Percentiles rank a stretch among this genome's conserved stretches.
phyloP scores from a whole-genome alignment of 306 rosid genomes.

The Psophocarpus tetragonolobus region DNA sequence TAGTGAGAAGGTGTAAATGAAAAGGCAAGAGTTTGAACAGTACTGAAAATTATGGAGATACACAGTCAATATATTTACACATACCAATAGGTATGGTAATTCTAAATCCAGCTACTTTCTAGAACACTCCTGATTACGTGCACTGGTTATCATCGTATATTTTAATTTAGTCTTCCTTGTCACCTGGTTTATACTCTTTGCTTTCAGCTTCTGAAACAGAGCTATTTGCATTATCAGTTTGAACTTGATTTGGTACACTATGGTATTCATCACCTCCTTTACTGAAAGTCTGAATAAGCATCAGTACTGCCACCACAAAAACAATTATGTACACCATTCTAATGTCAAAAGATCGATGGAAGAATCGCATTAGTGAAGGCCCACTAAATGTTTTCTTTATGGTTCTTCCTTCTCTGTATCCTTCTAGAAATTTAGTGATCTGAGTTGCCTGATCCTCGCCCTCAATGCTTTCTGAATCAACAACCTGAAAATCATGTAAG shows the following conservation, averaged over 20 bases:
- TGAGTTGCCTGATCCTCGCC: conserved; percentile 78
- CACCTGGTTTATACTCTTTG: conserved; percentile 61
- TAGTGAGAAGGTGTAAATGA: not conserved
- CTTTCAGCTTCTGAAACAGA: conserved; percentile 51
- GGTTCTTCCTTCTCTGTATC: conserved; percentile 83
- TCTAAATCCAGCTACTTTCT: conserved; percentile 33
- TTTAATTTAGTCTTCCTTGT: conserved; percentile 70
- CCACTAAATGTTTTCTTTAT: conserved; percentile 51
- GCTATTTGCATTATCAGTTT: conserved; percentile 47
- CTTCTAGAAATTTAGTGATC: conserved; percentile 70
- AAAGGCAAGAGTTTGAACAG: conserved; percentile 6
- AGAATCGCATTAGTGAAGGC: conserved; percentile 46
- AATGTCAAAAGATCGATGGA: conserved; percentile 60
- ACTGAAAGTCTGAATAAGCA: conserved; percentile 51
- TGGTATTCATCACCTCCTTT: conserved; percentile 56
- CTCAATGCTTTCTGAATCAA: conserved; percentile 65
- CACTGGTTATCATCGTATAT: conserved; percentile 16
- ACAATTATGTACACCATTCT: conserved; percentile 66
- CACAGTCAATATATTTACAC: conserved; percentile 38
- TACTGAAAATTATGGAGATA: conserved; percentile 32
- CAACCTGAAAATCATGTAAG: conserved; percentile 53
- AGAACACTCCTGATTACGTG: conserved; percentile 8
- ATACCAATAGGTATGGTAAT: conserved; percentile 35
- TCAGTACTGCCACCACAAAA: conserved; percentile 54
- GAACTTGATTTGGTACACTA: conserved; percentile 50